Percentiles rank a stretch among this genome's conserved stretches.
phyloP scores from a whole-genome alignment of 306 rosid genomes.

The Geum urbanum region DNA sequence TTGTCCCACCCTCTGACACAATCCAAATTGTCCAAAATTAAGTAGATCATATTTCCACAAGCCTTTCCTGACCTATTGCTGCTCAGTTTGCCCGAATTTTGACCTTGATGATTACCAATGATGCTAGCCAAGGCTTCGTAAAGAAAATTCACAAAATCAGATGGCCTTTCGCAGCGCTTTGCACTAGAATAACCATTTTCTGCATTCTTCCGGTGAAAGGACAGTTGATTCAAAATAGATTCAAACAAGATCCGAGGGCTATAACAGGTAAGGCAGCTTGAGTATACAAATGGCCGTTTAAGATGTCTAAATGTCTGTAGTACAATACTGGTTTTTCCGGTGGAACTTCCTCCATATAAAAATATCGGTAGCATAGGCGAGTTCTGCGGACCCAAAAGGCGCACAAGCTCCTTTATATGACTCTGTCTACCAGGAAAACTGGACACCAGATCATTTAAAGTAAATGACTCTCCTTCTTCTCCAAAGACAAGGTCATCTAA shows the following conservation, averaged over 20 bases:
- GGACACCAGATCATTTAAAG: constrained; percentile 53
- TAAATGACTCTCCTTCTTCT: constrained; percentile 59
- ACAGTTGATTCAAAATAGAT: constrained; percentile 66
- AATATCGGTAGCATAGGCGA: constrained; percentile 77
- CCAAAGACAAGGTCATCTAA: constrained; percentile 64
- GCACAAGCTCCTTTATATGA: constrained; percentile 63
- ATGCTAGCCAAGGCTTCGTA: constrained; percentile 63
- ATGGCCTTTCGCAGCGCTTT: constrained; percentile 75
- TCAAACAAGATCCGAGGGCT: constrained; percentile 73
- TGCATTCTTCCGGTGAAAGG: constrained; percentile 61
- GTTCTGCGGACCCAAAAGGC: constrained; percentile 65
- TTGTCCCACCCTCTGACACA: constrained; percentile 86
- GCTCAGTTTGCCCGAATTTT: constrained; percentile 32
- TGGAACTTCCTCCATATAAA: constrained; percentile 69
- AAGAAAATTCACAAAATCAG: constrained; percentile 73
- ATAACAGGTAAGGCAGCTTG: constrained; percentile 80
- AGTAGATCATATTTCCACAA: constrained; percentile 70
- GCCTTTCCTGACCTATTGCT: constrained; percentile 37
- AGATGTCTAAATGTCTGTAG: constrained; percentile 69
- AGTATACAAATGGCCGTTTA: constrained; percentile 72
- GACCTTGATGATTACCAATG: constrained; percentile 41
- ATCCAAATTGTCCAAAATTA: constrained; percentile 79
- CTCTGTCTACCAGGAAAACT: constrained; percentile 59
- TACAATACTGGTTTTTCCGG: constrained; percentile 75
- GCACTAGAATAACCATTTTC: constrained; percentile 61